Base-by-base conservation (phyloP, 306 rosid species). In the Gastrolobium bilobum region DNA sequence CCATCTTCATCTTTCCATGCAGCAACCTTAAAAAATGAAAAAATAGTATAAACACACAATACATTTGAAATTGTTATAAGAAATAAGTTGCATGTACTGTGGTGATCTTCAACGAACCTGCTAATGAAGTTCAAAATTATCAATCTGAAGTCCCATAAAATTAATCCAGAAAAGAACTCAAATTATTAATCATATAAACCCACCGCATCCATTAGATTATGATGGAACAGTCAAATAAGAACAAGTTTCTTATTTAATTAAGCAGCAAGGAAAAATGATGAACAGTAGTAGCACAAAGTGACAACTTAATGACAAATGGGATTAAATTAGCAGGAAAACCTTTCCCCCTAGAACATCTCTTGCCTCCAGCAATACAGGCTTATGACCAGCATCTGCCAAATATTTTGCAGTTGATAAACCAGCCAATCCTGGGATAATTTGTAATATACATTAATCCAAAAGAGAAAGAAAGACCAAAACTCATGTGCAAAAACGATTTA, bases 1-100 rank as follows among this genome's bases (percentile, higher is more conserved):
- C 99, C 99, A 79, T 92, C 97, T 7, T 91, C 73, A 85, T 95
- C 99, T 91, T 95, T 88, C 99, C 99, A 95, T 6, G 99, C 99
- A 69, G 98, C 99, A 80, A 95, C 86, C 99, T 94, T 81, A 10
- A 78, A 72, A 80, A 75, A 82, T 29, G 76, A 9, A 35, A 69
- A 39, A 38, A 74, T 47, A 44, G 73, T 52, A 61, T 63, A 79
- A 64, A 78, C 29, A 72, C 10, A 73, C 51, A 73, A 52, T 6
- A 11, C 29, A 65, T 40, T 59, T 62, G 29, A 67, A 79, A 44
- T 43, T 56, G 34, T 20, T 44, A 64, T 74, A 38, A 84, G 7
- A 51, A 80, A 59, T 65, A 79, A 54, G 58, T 14, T 39, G 54
- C 35, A 46, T 39, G 42, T 58, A 35, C 34, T 38, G 65, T 50